Evolutionary conservation across 2,329 filamentous ascomycete species (phyloP).

Genomic region (Blumeria graminis): DNA sequence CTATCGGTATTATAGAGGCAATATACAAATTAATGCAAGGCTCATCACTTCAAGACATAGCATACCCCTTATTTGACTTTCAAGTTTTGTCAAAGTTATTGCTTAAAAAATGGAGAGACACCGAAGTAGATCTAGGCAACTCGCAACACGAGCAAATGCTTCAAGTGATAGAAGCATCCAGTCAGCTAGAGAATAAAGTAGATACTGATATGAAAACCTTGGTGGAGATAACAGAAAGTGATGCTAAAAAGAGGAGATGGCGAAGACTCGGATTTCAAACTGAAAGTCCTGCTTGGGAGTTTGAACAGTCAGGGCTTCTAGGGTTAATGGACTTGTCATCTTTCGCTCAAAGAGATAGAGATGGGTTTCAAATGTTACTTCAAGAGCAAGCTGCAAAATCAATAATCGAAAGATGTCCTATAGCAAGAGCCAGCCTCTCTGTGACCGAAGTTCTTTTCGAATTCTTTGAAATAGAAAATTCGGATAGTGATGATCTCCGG

Average conservation of each 20-base stretch:
- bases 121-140: slow-evolving; percentile 62
- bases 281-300: slow-evolving; percentile 69
- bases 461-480: slow-evolving; percentile 80
- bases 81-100: slow-evolving; percentile 77
- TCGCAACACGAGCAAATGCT: slow-evolving; percentile 72
- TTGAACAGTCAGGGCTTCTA: slow-evolving; percentile 64
- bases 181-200: slow-evolving; percentile 36
- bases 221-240: neutral
- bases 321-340: slow-evolving; percentile 96
- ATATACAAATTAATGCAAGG: slow-evolving; percentile 90
- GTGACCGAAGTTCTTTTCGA: slow-evolving; percentile 79
- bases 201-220: neutral
- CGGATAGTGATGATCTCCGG: slow-evolving; percentile 55
- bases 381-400: slow-evolving; percentile 66
- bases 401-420: slow-evolving; percentile 51
- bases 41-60: slow-evolving; percentile 70
- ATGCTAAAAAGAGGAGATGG: slow-evolving; percentile 49
- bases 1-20: slow-evolving; percentile 75
- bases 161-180: slow-evolving; percentile 53
- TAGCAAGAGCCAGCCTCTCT: slow-evolving; percentile 66
- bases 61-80: slow-evolving; percentile 77
- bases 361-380: slow-evolving; percentile 75
- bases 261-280: slow-evolving; percentile 73
- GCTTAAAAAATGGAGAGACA: slow-evolving; percentile 67
- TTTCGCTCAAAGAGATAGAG: slow-evolving; percentile 77